Evolutionary conservation across 306 rosid species (phyloP).

Genomic region (Purshia tridentata): DNA sequence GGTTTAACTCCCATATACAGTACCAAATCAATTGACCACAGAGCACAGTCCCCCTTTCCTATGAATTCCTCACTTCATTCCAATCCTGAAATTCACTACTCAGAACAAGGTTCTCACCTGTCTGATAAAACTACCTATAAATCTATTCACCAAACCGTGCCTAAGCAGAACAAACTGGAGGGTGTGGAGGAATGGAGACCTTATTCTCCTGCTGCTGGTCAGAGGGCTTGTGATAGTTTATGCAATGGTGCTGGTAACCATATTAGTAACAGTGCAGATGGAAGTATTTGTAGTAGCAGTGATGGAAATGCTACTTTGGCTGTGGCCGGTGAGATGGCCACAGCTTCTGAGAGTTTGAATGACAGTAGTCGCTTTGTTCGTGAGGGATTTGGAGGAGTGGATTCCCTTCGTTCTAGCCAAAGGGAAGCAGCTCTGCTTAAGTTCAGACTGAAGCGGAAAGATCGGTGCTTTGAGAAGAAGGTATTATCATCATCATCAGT

Average conservation of each 20-base stretch:
- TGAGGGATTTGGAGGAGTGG: slow-evolving; percentile 37
- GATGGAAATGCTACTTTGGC: slow-evolving; percentile 44
- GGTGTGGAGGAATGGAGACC: slow-evolving; percentile 25
- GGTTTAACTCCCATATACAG: slow-evolving; percentile 27
- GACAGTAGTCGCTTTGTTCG: slow-evolving; percentile 21
- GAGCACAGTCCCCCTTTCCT: slow-evolving; percentile 43
- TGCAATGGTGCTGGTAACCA: slow-evolving; percentile 31
- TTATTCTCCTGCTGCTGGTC: slow-evolving; percentile 43
- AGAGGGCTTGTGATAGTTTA: slow-evolving; percentile 33
- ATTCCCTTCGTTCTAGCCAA: slow-evolving; percentile 43
- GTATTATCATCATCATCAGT: slow-evolving; percentile 27
- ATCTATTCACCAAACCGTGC: slow-evolving; percentile 29
- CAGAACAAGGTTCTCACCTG: slow-evolving; percentile 34
- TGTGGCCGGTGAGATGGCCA: slow-evolving; percentile 26
- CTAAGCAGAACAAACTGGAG: slow-evolving; percentile 30
- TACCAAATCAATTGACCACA: slow-evolving; percentile 32
- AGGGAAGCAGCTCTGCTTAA: slow-evolving; percentile 76
- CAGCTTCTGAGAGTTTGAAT: slow-evolving; percentile 29
- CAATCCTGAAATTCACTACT: slow-evolving; percentile 35
- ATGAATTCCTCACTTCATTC: slow-evolving; percentile 29
- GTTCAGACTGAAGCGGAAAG: slow-evolving; percentile 67
- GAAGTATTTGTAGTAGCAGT: slow-evolving; percentile 42
- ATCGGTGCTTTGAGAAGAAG: slow-evolving; percentile 72
- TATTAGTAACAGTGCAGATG: slow-evolving; percentile 26
- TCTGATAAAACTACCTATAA: slow-evolving; percentile 34